Base-by-base conservation (phyloP, 1,284 basidiomycete species). In the Moniliophthora roreri region DNA sequence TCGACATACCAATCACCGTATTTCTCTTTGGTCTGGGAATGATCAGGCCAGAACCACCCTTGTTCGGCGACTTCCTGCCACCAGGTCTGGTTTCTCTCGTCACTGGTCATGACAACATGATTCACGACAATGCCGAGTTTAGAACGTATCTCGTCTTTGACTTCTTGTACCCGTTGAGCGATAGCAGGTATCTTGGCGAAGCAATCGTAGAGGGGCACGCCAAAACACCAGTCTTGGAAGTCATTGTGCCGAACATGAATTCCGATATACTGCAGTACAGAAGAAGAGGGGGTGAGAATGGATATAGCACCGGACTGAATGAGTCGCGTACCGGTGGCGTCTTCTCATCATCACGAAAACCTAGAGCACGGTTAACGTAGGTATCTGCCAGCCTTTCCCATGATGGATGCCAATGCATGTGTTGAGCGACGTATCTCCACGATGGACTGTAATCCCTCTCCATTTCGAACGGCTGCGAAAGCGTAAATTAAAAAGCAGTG, bases 81-180 rank as follows among this genome's bases (percentile, higher is more conserved):
- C 85, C 87, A 90, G 11, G 69, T 72, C 8, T 73, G 64, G 62
- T 89, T 77, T 50, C 68, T 63, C 67, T 91, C 88, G 63, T 91
- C 88, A 58, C 84, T 87, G 11, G 86, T 89, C 72, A 90, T 78
- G 54, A 91, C 74, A 38, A 90, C 82, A 59, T 81, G 73, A 9
- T 78, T 67, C 13, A 82, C 76, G 13, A 66, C 66, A 16, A 84
- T 65, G 0, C 81, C 81, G 58, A 80, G 79, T 41, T 72, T 73
- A 51, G 73, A 66, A 39, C 69, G 62, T 24, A 88, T 67, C 56
- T 84, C 80, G 4, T 75, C 72, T 58, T 83, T 80, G 2, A 89
- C 77, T 63, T 88, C 84, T 18, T 77, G 68, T 4, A 90, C 83
- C 40, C 81, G 79, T 48, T 77, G 74, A 15, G 71, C 78, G 60